A percentile compares a stretch with the other conserved stretches of the same genome.
Evolutionary conservation across 176 grass and related monocot species (phyloP).

Genomic region (Musa troglodytarum): DNA sequence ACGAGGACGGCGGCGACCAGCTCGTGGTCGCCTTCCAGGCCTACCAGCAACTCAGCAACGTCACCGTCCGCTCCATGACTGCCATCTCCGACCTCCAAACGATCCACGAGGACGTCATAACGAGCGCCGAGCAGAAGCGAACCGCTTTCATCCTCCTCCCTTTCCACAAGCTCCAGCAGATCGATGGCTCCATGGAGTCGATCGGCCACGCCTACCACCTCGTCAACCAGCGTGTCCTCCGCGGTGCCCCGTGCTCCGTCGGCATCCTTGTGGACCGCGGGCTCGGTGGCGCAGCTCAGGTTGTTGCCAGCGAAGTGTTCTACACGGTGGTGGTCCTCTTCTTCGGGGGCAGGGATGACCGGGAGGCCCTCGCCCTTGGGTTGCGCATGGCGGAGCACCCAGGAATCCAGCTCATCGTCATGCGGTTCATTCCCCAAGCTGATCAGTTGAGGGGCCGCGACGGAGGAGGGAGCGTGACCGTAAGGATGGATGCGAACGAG

Average conservation of each 20-base stretch:
- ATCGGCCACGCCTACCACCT: background rate
- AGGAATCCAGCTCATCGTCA: background rate
- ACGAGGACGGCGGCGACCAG: background rate
- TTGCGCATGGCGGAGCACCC: background rate
- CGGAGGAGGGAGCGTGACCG: background rate
- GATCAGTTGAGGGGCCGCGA: background rate
- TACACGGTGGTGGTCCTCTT: conserved; percentile 1
- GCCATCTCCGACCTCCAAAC: conserved; percentile 1
- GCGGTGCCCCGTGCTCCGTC: background rate
- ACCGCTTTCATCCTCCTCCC: background rate
- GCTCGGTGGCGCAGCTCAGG: background rate
- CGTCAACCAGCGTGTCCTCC: background rate
- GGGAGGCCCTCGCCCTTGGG: background rate
- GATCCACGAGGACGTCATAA: background rate
- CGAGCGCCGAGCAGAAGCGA: background rate
- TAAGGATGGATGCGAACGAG: conserved; percentile 2
- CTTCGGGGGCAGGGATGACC: background rate
- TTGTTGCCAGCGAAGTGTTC: background rate
- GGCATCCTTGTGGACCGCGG: conserved; percentile 3
- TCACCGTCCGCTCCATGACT: background rate
- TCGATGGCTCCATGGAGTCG: background rate
- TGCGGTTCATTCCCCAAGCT: background rate
- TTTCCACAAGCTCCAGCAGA: conserved; percentile 4
- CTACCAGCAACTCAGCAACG: conserved; percentile 9
- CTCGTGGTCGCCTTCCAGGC: conserved; percentile 4